phyloP scores from a whole-genome alignment of 768 basidiomycete species.

The Termitomyces sp. region DNA sequence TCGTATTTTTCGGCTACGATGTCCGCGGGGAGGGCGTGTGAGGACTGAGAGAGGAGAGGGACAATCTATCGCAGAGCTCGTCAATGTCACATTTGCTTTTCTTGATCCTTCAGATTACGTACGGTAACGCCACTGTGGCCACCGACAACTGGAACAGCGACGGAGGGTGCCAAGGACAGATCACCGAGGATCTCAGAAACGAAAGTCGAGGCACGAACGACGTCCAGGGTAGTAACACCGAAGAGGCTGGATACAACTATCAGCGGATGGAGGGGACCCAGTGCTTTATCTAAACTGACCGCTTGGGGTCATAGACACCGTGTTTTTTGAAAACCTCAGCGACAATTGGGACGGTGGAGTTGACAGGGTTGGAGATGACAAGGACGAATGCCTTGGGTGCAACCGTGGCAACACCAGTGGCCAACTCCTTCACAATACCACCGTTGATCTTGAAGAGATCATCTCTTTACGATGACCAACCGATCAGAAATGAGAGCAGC shows the following conservation, averaged over 20 bases:
- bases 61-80: conserved; percentile 56
- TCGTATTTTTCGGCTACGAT: conserved; percentile 44
- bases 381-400: conserved; percentile 90
- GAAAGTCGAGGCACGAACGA: conserved; percentile 97
- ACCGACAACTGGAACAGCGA: conserved; percentile 87
- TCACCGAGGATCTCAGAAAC: conserved; percentile 75
- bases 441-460: conserved; percentile 99
- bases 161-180: conserved; percentile 49
- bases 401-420: conserved; percentile 76
- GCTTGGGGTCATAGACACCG: conserved; percentile 87
- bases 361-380: conserved; percentile 99
- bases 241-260: conserved; percentile 57
- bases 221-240: conserved; percentile 97
- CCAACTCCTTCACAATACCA: conserved; percentile 91
- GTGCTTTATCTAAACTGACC: conserved; percentile 36
- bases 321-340: conserved; percentile 94
- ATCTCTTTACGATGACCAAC: conserved; percentile 46
- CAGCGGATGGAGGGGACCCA: background rate
- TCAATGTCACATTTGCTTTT: background rate
- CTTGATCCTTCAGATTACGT: conserved; percentile 15
- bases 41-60: conserved; percentile 88
- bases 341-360: conserved; percentile 97
- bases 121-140: conserved; percentile 93
- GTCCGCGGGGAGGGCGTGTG: conserved; percentile 64
- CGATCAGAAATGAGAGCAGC: conserved; percentile 10